phyloP scores from a whole-genome alignment of 2,329 filamentous ascomycete species.

The Hawksworthiomyces lignivorus region DNA sequence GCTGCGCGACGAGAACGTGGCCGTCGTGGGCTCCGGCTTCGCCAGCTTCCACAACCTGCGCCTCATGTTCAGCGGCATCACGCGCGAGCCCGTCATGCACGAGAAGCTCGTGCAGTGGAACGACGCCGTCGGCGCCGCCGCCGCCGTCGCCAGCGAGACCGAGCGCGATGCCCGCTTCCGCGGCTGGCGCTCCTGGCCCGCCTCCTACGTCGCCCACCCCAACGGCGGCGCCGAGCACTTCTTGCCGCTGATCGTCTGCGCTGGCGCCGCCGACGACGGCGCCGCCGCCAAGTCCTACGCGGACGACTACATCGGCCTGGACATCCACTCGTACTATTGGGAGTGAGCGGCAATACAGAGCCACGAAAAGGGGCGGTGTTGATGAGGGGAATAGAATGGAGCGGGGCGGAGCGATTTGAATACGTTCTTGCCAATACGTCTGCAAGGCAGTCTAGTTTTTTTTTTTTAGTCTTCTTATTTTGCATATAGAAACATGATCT shows the following conservation, averaged over 20 bases:
- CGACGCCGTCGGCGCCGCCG: slow-evolving; percentile 32
- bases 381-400: too few species aligned
- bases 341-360: too few species aligned
- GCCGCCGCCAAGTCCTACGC: slow-evolving; percentile 34
- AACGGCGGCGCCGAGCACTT: slow-evolving; percentile 48
- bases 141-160: slow-evolving; percentile 23
- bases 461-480: too few species aligned
- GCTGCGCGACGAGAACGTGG: slow-evolving; percentile 46
- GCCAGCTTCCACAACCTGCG: slow-evolving; percentile 50
- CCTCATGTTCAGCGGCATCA: slow-evolving; percentile 31
- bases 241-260: slow-evolving; percentile 50
- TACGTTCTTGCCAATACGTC: too few species aligned
- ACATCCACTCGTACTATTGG: slow-evolving; percentile 52
- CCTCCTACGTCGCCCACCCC: slow-evolving; percentile 47
- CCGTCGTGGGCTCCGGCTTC: slow-evolving; percentile 53
- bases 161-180: slow-evolving; percentile 33
- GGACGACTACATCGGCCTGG: slow-evolving; percentile 41
- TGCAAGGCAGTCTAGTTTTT: too few species aligned
- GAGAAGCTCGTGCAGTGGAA: slow-evolving; percentile 35
- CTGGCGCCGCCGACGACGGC: slow-evolving; percentile 39
- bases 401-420: too few species aligned
- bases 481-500: too few species aligned
- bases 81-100: slow-evolving; percentile 18
- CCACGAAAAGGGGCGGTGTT: too few species aligned
- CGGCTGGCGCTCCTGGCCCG: slow-evolving; percentile 39